Evolutionary conservation across 495 filamentous ascomycete genomes (phyloP).

Genomic region (Penicillium turbatum): DNA sequence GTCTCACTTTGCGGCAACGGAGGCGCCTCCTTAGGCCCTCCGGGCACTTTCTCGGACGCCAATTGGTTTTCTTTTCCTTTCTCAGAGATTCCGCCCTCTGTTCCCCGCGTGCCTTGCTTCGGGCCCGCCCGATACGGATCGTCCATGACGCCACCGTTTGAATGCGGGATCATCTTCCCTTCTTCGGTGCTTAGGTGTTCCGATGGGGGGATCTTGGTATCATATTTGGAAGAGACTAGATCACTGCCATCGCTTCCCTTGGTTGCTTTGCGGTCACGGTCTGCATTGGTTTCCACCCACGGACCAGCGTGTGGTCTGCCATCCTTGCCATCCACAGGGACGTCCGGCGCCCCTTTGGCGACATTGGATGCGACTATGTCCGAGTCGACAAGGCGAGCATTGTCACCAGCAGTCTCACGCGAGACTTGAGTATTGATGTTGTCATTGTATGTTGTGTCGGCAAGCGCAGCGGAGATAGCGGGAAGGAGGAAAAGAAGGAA

Average conservation of each 20-base stretch:
- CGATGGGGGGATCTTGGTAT: conserved; percentile 31
- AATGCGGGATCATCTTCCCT: conserved; percentile 67
- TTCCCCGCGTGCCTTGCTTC: conserved; percentile 81
- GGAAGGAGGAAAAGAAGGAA: conserved; percentile 37
- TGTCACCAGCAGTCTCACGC: conserved; percentile 13
- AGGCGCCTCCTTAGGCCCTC: conserved; percentile 77
- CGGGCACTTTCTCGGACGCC: conserved; percentile 69
- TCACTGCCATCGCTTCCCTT: conserved; percentile 27
- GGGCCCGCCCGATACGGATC: conserved; percentile 68
- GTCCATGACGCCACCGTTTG: conserved; percentile 89
- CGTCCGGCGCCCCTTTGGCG: conserved; percentile 69
- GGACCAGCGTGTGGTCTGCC: conserved; percentile 92
- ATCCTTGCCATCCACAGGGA: conserved; percentile 92
- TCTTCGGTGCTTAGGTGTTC: conserved; percentile 45
- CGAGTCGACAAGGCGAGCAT: conserved; percentile 16
- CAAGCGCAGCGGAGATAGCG: conserved; percentile 30
- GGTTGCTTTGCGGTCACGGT: conserved; percentile 54
- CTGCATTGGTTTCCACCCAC: conserved; percentile 65
- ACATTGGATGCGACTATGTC: conserved; percentile 22
- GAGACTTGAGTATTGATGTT: conserved; percentile 8
- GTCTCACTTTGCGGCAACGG: conserved; percentile 77
- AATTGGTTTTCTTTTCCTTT: conserved; percentile 69
- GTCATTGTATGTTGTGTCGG: conserved; percentile 17
- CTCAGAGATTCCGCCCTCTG: conserved; percentile 78
- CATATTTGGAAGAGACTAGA: conserved; percentile 16